These are phyloP conservation scores for Pseudozyma sp. DNA, from an alignment of 1,284 basidiomycete species.

Conservation along the genomic window DNA sequence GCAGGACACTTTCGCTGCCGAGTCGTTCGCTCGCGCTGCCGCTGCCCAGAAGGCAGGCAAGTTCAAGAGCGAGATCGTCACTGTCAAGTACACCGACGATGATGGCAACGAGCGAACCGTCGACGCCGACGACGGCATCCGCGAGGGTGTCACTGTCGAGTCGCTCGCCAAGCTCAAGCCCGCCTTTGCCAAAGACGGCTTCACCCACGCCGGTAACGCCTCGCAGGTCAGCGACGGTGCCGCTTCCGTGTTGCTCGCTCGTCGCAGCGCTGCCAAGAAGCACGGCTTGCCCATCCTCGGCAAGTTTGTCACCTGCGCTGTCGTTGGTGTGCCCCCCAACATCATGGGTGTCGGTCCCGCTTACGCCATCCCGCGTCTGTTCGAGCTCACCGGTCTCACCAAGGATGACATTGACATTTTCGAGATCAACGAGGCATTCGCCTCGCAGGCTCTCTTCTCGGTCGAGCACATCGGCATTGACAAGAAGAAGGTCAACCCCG, in stretches of 20 bases:
- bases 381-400: slow-evolving; percentile 60
- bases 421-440: slow-evolving; percentile 70
- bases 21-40: slow-evolving; percentile 85
- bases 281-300: slow-evolving; percentile 90
- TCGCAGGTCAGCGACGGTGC: slow-evolving; percentile 98
- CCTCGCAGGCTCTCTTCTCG: slow-evolving; percentile 72
- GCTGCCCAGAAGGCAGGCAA: slow-evolving; percentile 87
- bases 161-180: slow-evolving; percentile 91
- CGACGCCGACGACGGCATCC: slow-evolving; percentile 88
- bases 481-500: slow-evolving; percentile 71
- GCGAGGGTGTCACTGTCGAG: slow-evolving; percentile 85
- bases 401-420: slow-evolving; percentile 65
- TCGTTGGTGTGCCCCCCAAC: slow-evolving; percentile 74
- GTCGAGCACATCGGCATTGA: slow-evolving; percentile 72
- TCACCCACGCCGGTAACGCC: slow-evolving; percentile 90
- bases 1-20: slow-evolving; percentile 88
- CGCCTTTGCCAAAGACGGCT: slow-evolving; percentile 87
- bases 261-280: slow-evolving; percentile 86
- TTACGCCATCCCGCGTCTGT: slow-evolving; percentile 65
- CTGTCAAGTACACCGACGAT: slow-evolving; percentile 83
- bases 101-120: slow-evolving; percentile 83
- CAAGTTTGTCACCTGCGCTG: slow-evolving; percentile 84
- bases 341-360: slow-evolving; percentile 69
- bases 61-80: slow-evolving; percentile 91
- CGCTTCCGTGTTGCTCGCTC: slow-evolving; percentile 88